A percentile compares a stretch with the other conserved stretches of the same genome.
phyloP scores from a whole-genome alignment of 306 rosid species.

The Lithocarpus polystachyus region DNA sequence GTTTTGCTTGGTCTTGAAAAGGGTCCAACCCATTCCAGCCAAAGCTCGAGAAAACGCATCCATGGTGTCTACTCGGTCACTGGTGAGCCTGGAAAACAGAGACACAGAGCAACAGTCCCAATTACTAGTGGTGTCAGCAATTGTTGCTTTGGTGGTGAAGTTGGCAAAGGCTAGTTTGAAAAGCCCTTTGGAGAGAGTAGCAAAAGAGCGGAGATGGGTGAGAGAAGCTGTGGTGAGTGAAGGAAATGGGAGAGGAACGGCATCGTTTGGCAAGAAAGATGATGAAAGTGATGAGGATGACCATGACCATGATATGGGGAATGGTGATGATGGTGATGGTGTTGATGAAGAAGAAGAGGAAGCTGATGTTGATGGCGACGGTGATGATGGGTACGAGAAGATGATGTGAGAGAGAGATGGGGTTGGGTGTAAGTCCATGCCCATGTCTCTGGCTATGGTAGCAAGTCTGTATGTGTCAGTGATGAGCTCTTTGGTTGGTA shows the following conservation, averaged over 20 bases:
- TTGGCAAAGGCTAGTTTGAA: constrained; percentile 55
- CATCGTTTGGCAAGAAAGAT: constrained; percentile 29
- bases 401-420: constrained; percentile 70
- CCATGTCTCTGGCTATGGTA: constrained; percentile 57
- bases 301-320: constrained; percentile 30
- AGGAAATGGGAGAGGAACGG: constrained; percentile 68
- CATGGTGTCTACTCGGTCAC: constrained; percentile 42
- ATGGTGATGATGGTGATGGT: constrained; percentile 21
- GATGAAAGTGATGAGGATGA: constrained; percentile 36
- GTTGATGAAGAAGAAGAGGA: not conserved
- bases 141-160: not conserved
- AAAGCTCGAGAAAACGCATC: constrained; percentile 51
- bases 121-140: constrained; percentile 17
- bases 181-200: constrained; percentile 41
- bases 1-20: constrained; percentile 44
- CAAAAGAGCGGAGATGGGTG: constrained; percentile 53
- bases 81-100: constrained; percentile 39
- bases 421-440: constrained; percentile 57
- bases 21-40: constrained; percentile 64
- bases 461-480: constrained; percentile 53
- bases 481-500: constrained; percentile 56
- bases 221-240: constrained; percentile 41
- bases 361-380: constrained; percentile 32
- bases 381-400: constrained; percentile 39
- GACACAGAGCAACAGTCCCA: constrained; percentile 61